Percentiles rank a stretch among this genome's conserved stretches.
Conservation (phyloP, 129 eudicot species). For the Kitagawia praeruptora region DNA sequence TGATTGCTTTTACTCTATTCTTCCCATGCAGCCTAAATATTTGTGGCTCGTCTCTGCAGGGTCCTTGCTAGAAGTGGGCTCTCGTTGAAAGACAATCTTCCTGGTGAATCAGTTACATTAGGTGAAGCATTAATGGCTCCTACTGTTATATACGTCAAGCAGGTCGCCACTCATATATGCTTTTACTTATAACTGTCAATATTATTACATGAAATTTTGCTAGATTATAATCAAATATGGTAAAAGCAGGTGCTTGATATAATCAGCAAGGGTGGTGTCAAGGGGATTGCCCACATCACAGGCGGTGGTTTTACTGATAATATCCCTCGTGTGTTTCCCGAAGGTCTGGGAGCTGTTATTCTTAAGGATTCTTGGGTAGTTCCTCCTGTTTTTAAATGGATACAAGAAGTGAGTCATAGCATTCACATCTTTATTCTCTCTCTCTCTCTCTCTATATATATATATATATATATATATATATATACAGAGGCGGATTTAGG, state of each 20-base stretch:
- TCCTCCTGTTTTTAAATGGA: constrained; percentile 93
- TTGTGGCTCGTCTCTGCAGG: constrained; percentile 25
- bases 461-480: too few species aligned
- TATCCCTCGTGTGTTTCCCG: constrained; percentile 86
- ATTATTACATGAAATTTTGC: neutral
- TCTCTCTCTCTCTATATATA: too few species aligned
- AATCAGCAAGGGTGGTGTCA: constrained; percentile 78
- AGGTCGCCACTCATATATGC: constrained; percentile 29
- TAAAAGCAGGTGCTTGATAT: constrained; percentile 69
- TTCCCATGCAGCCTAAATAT: neutral
- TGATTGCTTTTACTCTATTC: neutral
- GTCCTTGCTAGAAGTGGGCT: constrained; percentile 62
- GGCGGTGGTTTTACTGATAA: constrained; percentile 97
- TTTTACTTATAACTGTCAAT: neutral
- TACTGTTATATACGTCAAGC: constrained; percentile 83
- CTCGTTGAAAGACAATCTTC: constrained; percentile 68
- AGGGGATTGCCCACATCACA: constrained; percentile 93
- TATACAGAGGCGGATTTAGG: too few species aligned
- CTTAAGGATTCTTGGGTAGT: constrained; percentile 63
- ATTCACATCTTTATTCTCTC: neutral
- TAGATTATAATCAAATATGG: neutral
- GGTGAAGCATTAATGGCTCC: constrained; percentile 95
- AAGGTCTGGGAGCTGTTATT: constrained; percentile 80
- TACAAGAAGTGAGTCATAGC: constrained; percentile 50
- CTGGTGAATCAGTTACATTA: constrained; percentile 49